Base-by-base conservation (phyloP, 2,329 filamentous ascomycete species). In the Colletotrichum salicis region DNA sequence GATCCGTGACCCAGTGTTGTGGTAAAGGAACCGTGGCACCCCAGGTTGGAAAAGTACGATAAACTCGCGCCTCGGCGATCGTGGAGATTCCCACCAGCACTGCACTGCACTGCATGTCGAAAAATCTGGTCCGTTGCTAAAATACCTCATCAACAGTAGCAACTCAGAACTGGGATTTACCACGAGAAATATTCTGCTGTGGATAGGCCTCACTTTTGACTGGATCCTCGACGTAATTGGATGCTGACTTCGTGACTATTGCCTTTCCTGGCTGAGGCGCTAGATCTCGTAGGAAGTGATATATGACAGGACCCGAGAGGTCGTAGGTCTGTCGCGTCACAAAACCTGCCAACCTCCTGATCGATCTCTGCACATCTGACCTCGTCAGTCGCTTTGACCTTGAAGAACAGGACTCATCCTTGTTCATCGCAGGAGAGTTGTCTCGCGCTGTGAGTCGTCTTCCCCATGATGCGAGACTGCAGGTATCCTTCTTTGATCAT, bases 61-160 rank as follows among this genome's bases (percentile, higher is more conserved):
- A 41, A 56, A 58, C 52, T 70, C 59, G 70, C 66, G 48, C 59
- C 65, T 69, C n/a, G 66, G 59, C 59, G 59, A 71, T 71, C 69
- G 54, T 55, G 27, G 54, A 70, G 22, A 48, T 60, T 22, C 45
- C 55, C 65, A 64, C 59, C 59, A 64, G 54, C 37, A 33, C 37
- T 41, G 15, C 37, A 33, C 37, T 41, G 15, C 37, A 41, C 52
- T 71, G 65, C 64, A 69, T 35, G 31, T 59, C 48, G n/a, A 60
- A 35, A 24, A 37, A 33, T 35, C 41, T 58, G n/a, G 15, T n/a
- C 27, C 15, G 13, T 37, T 54, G 69, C 31, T 59, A 63, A 67
- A 64, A 71, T 63, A 54, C 64, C 69, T 63, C 65, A 48, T 48
- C 19, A 48, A 22, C 41, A 22, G 41, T 19, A 71, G 52, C 64